phyloP scores from a whole-genome alignment of 306 rosid genomes.

The Senna siamea region DNA sequence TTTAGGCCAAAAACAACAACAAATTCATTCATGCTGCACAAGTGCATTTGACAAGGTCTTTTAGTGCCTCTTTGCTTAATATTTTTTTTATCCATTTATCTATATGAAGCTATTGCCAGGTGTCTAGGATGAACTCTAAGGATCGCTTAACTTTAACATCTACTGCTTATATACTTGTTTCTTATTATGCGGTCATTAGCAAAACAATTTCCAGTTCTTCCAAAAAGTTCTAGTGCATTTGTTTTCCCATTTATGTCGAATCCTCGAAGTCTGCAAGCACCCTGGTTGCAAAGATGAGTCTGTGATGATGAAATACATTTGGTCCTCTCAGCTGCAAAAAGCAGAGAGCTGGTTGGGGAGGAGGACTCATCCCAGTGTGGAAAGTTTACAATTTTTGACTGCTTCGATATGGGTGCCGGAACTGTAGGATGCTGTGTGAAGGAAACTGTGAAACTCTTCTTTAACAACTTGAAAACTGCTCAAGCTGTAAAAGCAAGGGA shows the following conservation, averaged over 20 bases:
- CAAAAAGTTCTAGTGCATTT: neutral
- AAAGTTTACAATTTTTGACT: slow-evolving; percentile 71
- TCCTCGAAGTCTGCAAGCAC: no score
- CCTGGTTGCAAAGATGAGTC: no score
- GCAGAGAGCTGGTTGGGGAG: slow-evolving; percentile 87
- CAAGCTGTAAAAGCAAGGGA: slow-evolving; percentile 58
- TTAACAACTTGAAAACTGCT: slow-evolving; percentile 64
- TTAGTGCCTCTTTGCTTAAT: neutral
- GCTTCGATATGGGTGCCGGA: slow-evolving; percentile 88
- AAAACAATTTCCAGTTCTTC: neutral
- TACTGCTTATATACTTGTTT: neutral
- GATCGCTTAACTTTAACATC: no score
- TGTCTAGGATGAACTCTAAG: no score
- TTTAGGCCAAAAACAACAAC: neutral
- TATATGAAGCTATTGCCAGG: no score
- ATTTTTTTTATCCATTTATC: neutral
- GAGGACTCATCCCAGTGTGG: slow-evolving; percentile 85
- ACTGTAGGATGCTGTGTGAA: slow-evolving; percentile 75
- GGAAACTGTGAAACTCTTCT: slow-evolving; percentile 80
- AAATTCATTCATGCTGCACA: neutral
- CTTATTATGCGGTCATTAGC: neutral
- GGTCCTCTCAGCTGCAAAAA: slow-evolving; percentile 73
- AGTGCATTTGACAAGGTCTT: neutral
- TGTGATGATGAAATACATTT: no score
- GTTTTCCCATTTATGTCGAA: neutral